Percentiles rank a stretch among this genome's conserved stretches.
These are phyloP conservation scores for Blepharisma japonicum DNA, from an alignment of 73 alveolate genomes.

Conservation along the genomic window DNA sequence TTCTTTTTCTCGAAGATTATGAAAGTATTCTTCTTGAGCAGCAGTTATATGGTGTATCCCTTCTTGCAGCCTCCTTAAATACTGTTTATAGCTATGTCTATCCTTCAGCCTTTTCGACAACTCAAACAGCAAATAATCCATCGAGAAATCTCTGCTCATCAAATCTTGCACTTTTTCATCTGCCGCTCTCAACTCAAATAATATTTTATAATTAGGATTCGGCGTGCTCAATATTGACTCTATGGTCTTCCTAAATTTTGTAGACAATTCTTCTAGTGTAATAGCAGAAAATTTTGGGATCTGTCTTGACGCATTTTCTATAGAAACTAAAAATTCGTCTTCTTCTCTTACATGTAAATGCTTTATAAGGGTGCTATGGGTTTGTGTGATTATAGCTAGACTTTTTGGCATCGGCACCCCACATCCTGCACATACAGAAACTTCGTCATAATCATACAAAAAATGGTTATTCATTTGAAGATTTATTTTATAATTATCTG, in stretches of 20 bases:
- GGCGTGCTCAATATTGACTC: neutral
- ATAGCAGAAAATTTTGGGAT: neutral
- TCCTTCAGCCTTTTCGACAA: neutral
- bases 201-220: slow-evolving; percentile 9
- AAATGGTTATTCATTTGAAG: neutral
- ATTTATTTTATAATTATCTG: slow-evolving; percentile 1
- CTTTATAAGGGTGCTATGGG: neutral
- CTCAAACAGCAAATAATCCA: slow-evolving; percentile 6
- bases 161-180: slow-evolving; percentile 16
- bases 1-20: neutral
- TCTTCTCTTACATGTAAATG: neutral
- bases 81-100: neutral
- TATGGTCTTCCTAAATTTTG: neutral
- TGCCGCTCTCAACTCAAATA: neutral
- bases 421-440: neutral
- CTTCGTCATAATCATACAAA: neutral
- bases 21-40: neutral
- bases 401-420: slow-evolving; percentile 6
- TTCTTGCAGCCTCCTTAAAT: neutral
- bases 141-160: neutral
- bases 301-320: slow-evolving; percentile 5
- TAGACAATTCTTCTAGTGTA: neutral
- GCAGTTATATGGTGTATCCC: neutral
- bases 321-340: neutral
- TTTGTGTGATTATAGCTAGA: neutral